Base-by-base conservation (phyloP, 2,329 filamentous ascomycete genomes). In the Dactylellina cionopaga region DNA sequence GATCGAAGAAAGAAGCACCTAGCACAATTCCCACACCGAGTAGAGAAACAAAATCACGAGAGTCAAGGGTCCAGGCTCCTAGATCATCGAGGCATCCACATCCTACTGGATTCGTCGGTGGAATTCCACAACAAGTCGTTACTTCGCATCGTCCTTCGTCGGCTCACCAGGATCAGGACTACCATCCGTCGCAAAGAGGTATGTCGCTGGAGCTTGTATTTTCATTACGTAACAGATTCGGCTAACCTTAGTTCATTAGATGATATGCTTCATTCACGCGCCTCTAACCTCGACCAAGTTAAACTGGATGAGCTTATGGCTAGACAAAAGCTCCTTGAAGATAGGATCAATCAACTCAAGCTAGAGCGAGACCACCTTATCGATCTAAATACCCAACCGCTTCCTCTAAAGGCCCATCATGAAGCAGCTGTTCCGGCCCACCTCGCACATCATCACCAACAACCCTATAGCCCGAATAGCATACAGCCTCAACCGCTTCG, bases 231-330 rank as follows among this genome's bases (percentile, higher is more conserved):
- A 71, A 64, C 33, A 46, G 43, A 7, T 19, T 49, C 41, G 47
- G 46, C 65, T 71, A 63, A 71, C 41, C 37, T 17, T 52, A 17
- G 27, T 27, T 41, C 41, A 25, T 33, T 54, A 71, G 68, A 72
- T 46, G 59, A 72, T 11, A 71, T 71, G 65, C 55, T 72, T 52
- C 59, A 65, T 37, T 65, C 68, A 13, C 62, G 59, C 24, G 59
- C 52, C 37, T 72, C 68, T 5, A 65, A 65, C 31, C 52, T 72
- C 10, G 68, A 72, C 47, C 69, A 74, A 15, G 56, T 22, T 19
- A 74, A 74, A 43, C 39, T 68, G 25, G 69, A 74, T 35, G 69
- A 74, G 15, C 69, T 74, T 5, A 66, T 74, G 56, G 47, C 54
- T 5, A 39, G 69, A 41, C 69, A 74, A 33, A 66, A 52, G 51